A percentile compares a stretch with the other conserved stretches of the same genome.
These are phyloP conservation scores for Corynascus novoguineensis DNA, from an alignment of 495 filamentous ascomycete genomes.

Conservation along the genomic window DNA sequence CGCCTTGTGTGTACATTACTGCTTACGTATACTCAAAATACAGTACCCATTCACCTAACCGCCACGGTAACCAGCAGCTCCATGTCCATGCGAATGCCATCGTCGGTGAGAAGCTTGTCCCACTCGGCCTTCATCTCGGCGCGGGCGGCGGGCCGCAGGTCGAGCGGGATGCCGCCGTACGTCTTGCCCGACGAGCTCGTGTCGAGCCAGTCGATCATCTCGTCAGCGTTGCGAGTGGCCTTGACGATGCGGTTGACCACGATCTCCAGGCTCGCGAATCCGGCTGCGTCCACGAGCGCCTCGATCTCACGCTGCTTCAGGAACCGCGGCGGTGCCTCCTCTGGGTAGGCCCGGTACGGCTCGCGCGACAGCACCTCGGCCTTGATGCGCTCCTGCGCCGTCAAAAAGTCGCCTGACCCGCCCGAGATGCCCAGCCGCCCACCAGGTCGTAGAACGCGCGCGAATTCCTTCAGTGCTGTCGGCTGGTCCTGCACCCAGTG, in stretches of 20 bases:
- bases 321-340: neutral
- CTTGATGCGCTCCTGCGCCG: neutral
- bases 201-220: neutral
- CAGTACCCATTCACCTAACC: neutral
- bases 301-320: neutral
- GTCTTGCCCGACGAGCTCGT: conserved; percentile 1
- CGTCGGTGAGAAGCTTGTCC: neutral
- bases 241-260: neutral
- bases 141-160: neutral
- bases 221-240: neutral
- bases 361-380: neutral
- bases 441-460: neutral
- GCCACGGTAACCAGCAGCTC: neutral
- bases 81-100: neutral
- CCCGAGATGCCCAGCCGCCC: neutral
- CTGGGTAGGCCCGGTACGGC: neutral
- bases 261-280: neutral
- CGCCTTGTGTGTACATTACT: too few relatives aligned
- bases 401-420: neutral
- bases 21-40: neutral
- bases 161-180: neutral
- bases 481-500: conserved; percentile 4
- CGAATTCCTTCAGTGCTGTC: neutral
- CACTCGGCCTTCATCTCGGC: neutral
- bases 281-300: neutral